A percentile compares a stretch with the other conserved stretches of the same genome.
These are phyloP conservation scores for Rhodotorula toruloides DNA, from an alignment of 768 basidiomycete species.

Conservation along the genomic window DNA sequence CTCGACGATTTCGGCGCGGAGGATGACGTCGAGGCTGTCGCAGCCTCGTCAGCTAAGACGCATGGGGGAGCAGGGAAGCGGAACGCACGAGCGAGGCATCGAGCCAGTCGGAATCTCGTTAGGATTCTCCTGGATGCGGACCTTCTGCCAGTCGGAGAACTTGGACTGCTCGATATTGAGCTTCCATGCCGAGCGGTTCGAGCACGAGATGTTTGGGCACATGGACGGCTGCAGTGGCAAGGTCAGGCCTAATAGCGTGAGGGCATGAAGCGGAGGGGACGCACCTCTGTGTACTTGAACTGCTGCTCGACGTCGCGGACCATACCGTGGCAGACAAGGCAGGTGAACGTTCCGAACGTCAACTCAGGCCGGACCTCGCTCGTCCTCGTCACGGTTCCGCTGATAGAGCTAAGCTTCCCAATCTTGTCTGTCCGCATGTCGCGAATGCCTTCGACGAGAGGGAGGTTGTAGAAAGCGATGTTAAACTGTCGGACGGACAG, in stretches of 20 bases:
- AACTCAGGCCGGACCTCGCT: slow-evolving; percentile 95
- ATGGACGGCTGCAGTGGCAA: slow-evolving; percentile 63
- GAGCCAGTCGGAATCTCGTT: slow-evolving; percentile 98
- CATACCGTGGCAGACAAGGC: slow-evolving; percentile 76
- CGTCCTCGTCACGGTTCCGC: slow-evolving; percentile 93
- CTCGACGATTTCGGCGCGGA: slow-evolving; percentile 91
- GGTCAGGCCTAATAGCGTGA: neutral
- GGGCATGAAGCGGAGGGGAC: neutral
- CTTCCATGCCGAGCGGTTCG: slow-evolving; percentile 83
- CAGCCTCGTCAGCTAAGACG: neutral
- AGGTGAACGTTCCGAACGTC: slow-evolving; percentile 85
- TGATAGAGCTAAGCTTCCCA: slow-evolving; percentile 88
- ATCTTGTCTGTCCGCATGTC: slow-evolving; percentile 89
- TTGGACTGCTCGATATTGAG: slow-evolving; percentile 92
- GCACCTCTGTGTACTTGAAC: slow-evolving; percentile 97
- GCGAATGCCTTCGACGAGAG: slow-evolving; percentile 84
- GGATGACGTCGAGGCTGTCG: slow-evolving; percentile 89
- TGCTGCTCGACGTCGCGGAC: slow-evolving; percentile 96
- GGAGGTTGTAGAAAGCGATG: slow-evolving; percentile 91
- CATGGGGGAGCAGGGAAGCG: neutral
- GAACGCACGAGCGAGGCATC: slow-evolving; percentile 70
- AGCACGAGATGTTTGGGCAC: slow-evolving; percentile 91
- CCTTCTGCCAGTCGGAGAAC: slow-evolving; percentile 99
- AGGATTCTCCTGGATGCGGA: slow-evolving; percentile 96
- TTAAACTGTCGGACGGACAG: slow-evolving; percentile 88